These are phyloP conservation scores for Botrytis paeoniae DNA, from an alignment of 2,329 filamentous ascomycete species.

Conservation along the genomic window DNA sequence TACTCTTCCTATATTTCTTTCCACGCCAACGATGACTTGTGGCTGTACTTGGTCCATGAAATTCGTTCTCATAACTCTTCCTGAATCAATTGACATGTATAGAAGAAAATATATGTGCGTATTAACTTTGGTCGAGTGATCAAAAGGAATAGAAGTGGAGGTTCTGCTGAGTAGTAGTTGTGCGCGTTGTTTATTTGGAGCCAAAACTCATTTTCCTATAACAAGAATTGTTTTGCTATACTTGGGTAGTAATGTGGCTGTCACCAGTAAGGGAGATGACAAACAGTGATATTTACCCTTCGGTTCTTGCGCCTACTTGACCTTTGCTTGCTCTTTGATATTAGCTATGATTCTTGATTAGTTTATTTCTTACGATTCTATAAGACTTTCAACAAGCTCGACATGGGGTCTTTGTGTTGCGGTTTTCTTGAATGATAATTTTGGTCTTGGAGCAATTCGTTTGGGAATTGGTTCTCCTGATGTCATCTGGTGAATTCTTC, in stretches of 20 bases:
- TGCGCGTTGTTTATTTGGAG: not conserved
- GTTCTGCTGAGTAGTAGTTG: not conserved
- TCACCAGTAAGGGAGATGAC: not conserved
- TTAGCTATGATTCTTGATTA: not conserved
- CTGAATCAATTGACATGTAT: rapidly evolving
- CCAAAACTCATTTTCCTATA: too few species aligned
- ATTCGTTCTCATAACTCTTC: too few species aligned
- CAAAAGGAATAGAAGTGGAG: not conserved
- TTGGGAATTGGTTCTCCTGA: not conserved
- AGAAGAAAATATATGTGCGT: not conserved
- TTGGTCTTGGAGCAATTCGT: not conserved
- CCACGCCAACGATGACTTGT: rapidly evolving
- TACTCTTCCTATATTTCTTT: not conserved
- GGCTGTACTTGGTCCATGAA: too few species aligned
- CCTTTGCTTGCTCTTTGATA: not conserved
- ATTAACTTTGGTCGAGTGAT: not conserved
- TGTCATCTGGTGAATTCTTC: not conserved
- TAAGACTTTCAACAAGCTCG: not conserved
- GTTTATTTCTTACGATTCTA: not conserved
- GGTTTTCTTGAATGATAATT: rapidly evolving
- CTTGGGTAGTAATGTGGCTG: rapidly evolving
- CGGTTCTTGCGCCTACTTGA: too few species aligned
- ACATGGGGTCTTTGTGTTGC: rapidly evolving
- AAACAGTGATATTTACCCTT: too few species aligned
- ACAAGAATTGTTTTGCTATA: too few species aligned